phyloP scores from a whole-genome alignment of 371 early-diverging fungal species.

The Cladochytrium tenue region DNA sequence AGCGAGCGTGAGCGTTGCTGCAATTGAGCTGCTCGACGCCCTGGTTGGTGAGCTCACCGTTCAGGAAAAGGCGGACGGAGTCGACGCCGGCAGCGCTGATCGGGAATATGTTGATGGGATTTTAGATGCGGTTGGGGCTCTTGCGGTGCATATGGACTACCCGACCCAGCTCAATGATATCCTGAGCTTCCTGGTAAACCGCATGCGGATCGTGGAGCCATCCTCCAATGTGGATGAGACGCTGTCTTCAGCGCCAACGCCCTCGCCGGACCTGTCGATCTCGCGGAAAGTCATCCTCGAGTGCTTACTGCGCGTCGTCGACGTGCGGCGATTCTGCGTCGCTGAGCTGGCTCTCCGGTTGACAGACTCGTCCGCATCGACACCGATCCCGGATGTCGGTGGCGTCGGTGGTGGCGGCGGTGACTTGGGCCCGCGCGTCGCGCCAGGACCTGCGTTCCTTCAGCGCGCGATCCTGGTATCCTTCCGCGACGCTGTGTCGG shows the following conservation, averaged over 20 bases:
- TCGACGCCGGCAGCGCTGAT: background rate
- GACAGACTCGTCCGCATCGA: background rate
- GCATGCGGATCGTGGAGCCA: slow-evolving; percentile 32
- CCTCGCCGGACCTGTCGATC: background rate
- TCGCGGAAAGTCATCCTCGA: background rate
- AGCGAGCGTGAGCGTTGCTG: slow-evolving; percentile 73
- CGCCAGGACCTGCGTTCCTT: background rate
- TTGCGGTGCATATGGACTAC: slow-evolving; percentile 81
- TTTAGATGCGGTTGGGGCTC: slow-evolving; percentile 60
- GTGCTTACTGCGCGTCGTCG: slow-evolving; percentile 9
- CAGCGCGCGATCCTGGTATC: background rate
- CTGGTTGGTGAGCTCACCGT: slow-evolving; percentile 33
- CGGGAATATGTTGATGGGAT: slow-evolving; percentile 35
- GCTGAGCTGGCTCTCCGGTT: background rate
- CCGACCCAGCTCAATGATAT: slow-evolving; percentile 82
- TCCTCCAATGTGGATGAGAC: background rate
- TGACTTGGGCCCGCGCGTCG: background rate
- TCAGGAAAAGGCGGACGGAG: background rate
- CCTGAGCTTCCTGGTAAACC: slow-evolving; percentile 68
- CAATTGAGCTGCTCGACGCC: slow-evolving; percentile 77
- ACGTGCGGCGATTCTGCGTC: slow-evolving; percentile 11
- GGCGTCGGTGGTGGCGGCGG: too few species aligned
- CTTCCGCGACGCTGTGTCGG: background rate
- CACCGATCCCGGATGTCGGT: too few species aligned
- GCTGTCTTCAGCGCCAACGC: too few species aligned